Evolutionary conservation across 768 basidiomycete genomes (phyloP).

Genomic region (Lentinula edodes): DNA sequence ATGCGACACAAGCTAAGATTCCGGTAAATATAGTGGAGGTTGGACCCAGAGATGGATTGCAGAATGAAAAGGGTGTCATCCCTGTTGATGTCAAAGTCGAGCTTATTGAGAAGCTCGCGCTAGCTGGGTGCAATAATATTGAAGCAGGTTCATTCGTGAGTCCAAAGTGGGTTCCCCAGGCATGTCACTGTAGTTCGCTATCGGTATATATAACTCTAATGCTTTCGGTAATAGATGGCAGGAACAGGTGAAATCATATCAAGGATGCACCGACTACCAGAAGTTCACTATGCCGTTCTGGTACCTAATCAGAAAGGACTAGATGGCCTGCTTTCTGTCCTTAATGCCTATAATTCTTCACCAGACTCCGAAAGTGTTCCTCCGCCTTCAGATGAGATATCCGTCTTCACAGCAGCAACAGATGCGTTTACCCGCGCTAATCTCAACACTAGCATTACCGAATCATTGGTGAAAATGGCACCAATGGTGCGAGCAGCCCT

Average conservation of each 20-base stretch:
- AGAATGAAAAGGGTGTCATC: slow-evolving; percentile 78
- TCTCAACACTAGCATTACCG: slow-evolving; percentile 67
- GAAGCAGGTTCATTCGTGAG: slow-evolving; percentile 91
- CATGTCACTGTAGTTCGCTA: slow-evolving; percentile 18
- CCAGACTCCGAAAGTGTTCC: slow-evolving; percentile 27
- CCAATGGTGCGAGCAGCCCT: slow-evolving; percentile 57
- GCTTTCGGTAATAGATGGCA: slow-evolving; percentile 58
- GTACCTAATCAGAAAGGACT: slow-evolving; percentile 78
- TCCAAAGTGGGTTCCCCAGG: slow-evolving; percentile 93
- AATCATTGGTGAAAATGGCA: slow-evolving; percentile 61
- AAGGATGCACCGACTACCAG: slow-evolving; percentile 43
- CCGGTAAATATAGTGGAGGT: slow-evolving; percentile 79
- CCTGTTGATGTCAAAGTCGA: slow-evolving; percentile 72
- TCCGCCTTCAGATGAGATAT: slow-evolving; percentile 73
- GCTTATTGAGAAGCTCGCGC: slow-evolving; percentile 68
- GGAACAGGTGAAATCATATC: slow-evolving; percentile 75
- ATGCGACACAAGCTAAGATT: slow-evolving; percentile 25
- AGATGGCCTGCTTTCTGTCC: slow-evolving; percentile 56
- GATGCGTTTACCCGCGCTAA: slow-evolving; percentile 85
- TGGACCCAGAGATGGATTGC: slow-evolving; percentile 86
- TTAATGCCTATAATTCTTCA: slow-evolving; percentile 25
- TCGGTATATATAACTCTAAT: neutral
- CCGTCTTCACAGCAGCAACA: slow-evolving; percentile 86
- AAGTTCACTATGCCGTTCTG: slow-evolving; percentile 72
- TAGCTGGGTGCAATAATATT: slow-evolving; percentile 63